These are phyloP conservation scores for Backusella tuberculispora DNA, from an alignment of 192 early-diverging fungal species.

Conservation along the genomic window DNA sequence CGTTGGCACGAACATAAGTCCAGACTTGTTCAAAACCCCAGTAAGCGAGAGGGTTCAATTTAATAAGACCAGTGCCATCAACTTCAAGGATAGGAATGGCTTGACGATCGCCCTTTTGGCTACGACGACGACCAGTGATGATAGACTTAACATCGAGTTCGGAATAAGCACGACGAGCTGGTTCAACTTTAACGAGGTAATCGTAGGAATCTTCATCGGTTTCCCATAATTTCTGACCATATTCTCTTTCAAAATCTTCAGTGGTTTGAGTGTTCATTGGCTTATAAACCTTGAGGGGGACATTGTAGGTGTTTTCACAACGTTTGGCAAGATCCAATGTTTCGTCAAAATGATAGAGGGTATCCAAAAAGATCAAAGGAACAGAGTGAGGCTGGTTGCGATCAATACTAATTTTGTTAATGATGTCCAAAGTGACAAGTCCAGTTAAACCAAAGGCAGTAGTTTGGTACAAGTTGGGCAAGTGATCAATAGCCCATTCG, in stretches of 20 bases:
- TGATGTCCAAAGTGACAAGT: constrained; percentile 85
- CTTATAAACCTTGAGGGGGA: constrained; percentile 73
- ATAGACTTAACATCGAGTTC: constrained; percentile 74
- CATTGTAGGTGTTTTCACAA: constrained; percentile 69
- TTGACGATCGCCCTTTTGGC: constrained; percentile 85
- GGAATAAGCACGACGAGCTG: constrained; percentile 83
- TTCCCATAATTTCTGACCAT: constrained; percentile 88
- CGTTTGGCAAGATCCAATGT: constrained; percentile 79
- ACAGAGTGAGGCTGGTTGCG: constrained; percentile 56
- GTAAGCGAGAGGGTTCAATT: constrained; percentile 89
- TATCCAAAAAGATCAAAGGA: constrained; percentile 92
- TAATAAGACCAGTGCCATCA: constrained; percentile 81
- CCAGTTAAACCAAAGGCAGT: constrained; percentile 95
- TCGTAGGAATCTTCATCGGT: constrained; percentile 81
- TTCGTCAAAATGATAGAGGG: constrained; percentile 93
- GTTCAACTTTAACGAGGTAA: constrained; percentile 94
- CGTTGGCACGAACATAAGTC: constrained; percentile 80
- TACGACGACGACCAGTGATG: constrained; percentile 88
- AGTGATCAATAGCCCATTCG: constrained; percentile 83
- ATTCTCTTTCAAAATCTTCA: constrained; percentile 68
- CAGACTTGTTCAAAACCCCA: constrained; percentile 93
- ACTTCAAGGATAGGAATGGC: constrained; percentile 80
- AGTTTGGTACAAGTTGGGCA: constrained; percentile 86
- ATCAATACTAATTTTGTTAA: constrained; percentile 68
- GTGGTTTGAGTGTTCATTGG: constrained; percentile 64